These are phyloP conservation scores for Penicillium waksmanii DNA, from an alignment of 495 filamentous ascomycete genomes.

Conservation along the genomic window DNA sequence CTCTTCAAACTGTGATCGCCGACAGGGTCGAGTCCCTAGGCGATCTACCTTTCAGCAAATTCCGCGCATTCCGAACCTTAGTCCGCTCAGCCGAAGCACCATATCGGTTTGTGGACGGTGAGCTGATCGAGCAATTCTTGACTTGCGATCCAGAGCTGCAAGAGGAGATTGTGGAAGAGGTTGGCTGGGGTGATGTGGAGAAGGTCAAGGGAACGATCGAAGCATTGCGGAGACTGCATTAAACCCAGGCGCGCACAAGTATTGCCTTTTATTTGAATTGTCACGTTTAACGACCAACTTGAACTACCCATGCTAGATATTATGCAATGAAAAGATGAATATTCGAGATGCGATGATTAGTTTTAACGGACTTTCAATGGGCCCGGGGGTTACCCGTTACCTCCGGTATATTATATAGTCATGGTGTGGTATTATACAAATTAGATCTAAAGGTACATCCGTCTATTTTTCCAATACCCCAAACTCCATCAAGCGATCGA, in stretches of 20 bases:
- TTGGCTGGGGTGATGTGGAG: conserved; percentile 61
- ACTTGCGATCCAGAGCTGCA: conserved; percentile 66
- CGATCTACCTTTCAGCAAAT: conserved; percentile 71
- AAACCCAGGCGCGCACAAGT: background rate
- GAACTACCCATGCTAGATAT: background rate
- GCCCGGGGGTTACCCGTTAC: too few species aligned
- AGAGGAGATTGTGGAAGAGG: conserved; percentile 61
- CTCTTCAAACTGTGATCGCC: conserved; percentile 73
- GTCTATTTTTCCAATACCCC: too few species aligned
- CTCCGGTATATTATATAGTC: too few species aligned
- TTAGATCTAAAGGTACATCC: too few species aligned
- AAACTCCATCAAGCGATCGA: too few species aligned
- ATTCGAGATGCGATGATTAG: too few species aligned
- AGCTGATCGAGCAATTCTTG: conserved; percentile 85
- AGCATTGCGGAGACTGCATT: conserved; percentile 73
- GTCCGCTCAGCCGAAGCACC: conserved; percentile 75
- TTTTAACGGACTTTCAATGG: too few species aligned
- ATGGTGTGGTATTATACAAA: too few species aligned
- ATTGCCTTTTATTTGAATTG: too few species aligned
- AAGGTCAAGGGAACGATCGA: conserved; percentile 74
- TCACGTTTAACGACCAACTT: background rate
- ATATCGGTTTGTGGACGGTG: conserved; percentile 88
- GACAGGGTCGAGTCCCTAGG: conserved; percentile 68
- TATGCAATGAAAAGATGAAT: too few species aligned
- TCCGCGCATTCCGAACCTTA: conserved; percentile 74